Evolutionary conservation across 192 early-diverging fungal species (phyloP), one percentile per base, ranked within the genome.

Genomic region (Chytriomyces sp.): DNA sequence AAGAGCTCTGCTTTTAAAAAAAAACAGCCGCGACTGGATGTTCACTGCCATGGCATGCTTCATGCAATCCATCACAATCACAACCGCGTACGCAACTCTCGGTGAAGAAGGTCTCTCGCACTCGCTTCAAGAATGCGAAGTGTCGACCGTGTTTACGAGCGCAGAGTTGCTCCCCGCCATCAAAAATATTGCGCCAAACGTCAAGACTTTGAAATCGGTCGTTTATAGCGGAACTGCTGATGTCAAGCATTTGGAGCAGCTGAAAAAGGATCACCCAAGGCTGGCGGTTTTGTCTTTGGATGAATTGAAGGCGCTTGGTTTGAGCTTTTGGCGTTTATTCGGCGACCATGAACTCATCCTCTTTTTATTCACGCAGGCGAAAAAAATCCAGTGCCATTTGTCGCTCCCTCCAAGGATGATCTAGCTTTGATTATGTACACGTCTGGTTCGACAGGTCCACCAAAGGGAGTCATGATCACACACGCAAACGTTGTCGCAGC

Each of bases 401-500:
- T 74, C 28, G 84, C 88, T 26, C 94, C 95, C 9, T 80, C 77
- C 20, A 74, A 86, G 13, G 91, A 92, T 71, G 93, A 94, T 82
- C 18, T 79, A 28, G 77, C 78, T 46, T 87, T 92, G 70, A 94
- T 98, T 69, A 96, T 98, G 95, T 98, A 93, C 78, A 92, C 92
- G 11, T 85, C 82, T 35, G 87, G 96, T 47, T 91, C 91, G 16
- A 98, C 95, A 7, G 95, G 97, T 24, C 88, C 76, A 67, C 96
- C 97, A 60, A 96, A 96, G 82, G 97, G 97, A 71, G 96, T 95
- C 35, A 80, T 95, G 73, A 80, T 98, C 7, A 88, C 90, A 64
- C 95, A 98, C 79, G 82, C 83, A 63, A 95, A 95, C 73, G 81
- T 97, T 64, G 84, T 96, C 65, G 89, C 97, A 68, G 91, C 92